Percentiles rank a stretch among this genome's conserved stretches.
phyloP scores from a whole-genome alignment of 768 basidiomycete species.

The Dacryopinax spathularia region DNA sequence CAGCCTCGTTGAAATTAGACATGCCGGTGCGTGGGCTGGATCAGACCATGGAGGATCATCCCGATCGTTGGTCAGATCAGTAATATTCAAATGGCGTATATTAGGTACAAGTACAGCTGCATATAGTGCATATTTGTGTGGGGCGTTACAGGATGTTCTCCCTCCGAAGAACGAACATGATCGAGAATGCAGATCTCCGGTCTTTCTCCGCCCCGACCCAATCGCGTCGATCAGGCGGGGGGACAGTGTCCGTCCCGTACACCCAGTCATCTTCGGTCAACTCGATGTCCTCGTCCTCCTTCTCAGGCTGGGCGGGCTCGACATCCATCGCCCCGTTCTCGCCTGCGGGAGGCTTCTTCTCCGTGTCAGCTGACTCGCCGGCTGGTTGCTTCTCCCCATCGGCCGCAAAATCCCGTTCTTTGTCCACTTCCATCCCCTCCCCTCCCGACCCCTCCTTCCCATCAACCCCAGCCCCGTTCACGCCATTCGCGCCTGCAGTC shows the following conservation, averaged over 20 bases:
- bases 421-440: not conserved
- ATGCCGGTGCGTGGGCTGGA: too few relatives aligned
- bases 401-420: not conserved
- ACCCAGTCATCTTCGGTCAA: constrained; percentile 43
- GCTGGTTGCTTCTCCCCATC: not conserved
- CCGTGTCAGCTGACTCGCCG: too few relatives aligned
- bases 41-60: not conserved
- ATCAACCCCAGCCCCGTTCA: not conserved
- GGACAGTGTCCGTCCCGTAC: constrained; percentile 33
- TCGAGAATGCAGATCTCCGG: constrained; percentile 61
- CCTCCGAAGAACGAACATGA: constrained; percentile 27
- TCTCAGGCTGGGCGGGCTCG: too few relatives aligned
- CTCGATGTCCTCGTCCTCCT: constrained; percentile 15
- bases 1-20: too few relatives aligned
- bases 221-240: constrained; percentile 38
- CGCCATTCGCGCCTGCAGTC: not conserved
- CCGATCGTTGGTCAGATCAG: not conserved
- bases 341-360: too few relatives aligned
- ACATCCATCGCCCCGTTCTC: constrained; percentile 14
- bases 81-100: too few relatives aligned
- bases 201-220: constrained; percentile 72
- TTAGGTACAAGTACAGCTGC: not conserved
- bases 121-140: too few relatives aligned
- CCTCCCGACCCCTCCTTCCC: not conserved
- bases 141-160: not conserved